Evolutionary conservation across 2,329 filamentous ascomycete species (phyloP).

Genomic region (Juglanconis juglandina): DNA sequence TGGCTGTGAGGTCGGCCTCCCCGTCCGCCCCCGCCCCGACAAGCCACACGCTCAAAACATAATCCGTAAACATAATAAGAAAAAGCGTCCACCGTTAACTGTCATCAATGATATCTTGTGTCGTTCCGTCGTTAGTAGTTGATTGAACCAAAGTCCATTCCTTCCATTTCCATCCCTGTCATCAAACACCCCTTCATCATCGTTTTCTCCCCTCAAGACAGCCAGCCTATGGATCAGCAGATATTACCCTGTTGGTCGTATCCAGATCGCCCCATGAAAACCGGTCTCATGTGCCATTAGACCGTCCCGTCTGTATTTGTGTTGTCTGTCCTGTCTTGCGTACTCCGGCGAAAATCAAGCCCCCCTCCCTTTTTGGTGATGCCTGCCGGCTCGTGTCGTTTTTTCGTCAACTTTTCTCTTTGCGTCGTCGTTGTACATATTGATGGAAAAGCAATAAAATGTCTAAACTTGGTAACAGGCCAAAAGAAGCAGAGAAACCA

Average conservation of each 20-base stretch:
- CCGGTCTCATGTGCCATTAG: conserved; percentile 3
- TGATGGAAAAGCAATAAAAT: conserved; percentile 15
- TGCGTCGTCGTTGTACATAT: conserved; percentile 18
- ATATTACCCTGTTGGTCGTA: conserved; percentile 1
- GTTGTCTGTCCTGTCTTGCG: conserved; percentile 10
- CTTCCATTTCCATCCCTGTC: conserved; percentile 1
- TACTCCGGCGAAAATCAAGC: conserved; percentile 1
- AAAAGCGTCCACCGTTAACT: conserved; percentile 16
- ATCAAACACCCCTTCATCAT: conserved; percentile 2
- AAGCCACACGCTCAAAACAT: background rate
- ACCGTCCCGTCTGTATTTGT: conserved; percentile 6
- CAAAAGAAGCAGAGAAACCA: conserved; percentile 12
- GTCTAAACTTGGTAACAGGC: conserved; percentile 13
- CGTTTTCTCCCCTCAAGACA: background rate
- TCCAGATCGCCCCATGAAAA: conserved; percentile 6
- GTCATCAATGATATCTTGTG: conserved; percentile 19
- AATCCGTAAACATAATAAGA: conserved; percentile 1
- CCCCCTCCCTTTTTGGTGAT: conserved; percentile 7
- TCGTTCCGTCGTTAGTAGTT: conserved; percentile 18
- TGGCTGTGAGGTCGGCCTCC: background rate
- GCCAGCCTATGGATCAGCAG: conserved; percentile 7
- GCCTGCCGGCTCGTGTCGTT: conserved; percentile 6
- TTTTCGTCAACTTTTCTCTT: conserved; percentile 18
- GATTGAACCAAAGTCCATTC: conserved; percentile 6
- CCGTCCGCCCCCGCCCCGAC: no score